Percentiles rank a stretch among this genome's conserved stretches.
Conservation (phyloP, 2,329 filamentous ascomycete genomes). For the Penicillium nordicum region DNA sequence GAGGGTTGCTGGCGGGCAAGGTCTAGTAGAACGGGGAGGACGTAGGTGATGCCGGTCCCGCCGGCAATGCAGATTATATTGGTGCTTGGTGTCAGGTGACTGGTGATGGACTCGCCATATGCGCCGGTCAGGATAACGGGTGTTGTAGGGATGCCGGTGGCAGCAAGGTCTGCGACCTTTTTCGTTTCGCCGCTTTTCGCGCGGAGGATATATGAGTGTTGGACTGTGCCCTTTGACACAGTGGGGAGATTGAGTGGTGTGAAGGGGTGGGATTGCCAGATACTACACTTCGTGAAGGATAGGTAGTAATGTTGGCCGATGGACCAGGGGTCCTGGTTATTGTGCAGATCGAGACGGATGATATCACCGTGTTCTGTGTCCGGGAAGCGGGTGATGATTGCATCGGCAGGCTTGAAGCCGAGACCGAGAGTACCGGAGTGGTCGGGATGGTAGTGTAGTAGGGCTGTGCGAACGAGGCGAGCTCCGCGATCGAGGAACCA, state of each 20-base stretch:
- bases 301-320: constrained; percentile 71
- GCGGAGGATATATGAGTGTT: constrained; percentile 44
- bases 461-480: constrained; percentile 55
- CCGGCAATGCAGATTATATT: constrained; percentile 54
- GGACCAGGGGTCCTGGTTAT: constrained; percentile 59
- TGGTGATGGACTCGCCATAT: constrained; percentile 56
- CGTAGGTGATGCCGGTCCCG: constrained; percentile 58
- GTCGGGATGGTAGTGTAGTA: constrained; percentile 52
- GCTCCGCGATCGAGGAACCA: constrained; percentile 63
- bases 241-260: constrained; percentile 58
- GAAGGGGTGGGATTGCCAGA: constrained; percentile 73
- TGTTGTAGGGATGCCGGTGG: constrained; percentile 37
- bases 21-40: constrained; percentile 51
- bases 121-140: constrained; percentile 61
- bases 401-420: constrained; percentile 33
- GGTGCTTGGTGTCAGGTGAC: constrained; percentile 40
- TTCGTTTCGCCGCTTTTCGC: constrained; percentile 44
- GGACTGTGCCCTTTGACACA: constrained; percentile 24
- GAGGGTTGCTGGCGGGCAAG: constrained; percentile 24
- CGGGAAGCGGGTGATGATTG: constrained; percentile 53
- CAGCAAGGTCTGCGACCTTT: constrained; percentile 25
- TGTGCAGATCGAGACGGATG: constrained; percentile 63
- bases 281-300: constrained; percentile 62
- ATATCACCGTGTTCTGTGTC: constrained; percentile 59
- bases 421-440: constrained; percentile 8